These are phyloP conservation scores for Vicia faba DNA, from an alignment of 306 rosid genomes.

Conservation along the genomic window DNA sequence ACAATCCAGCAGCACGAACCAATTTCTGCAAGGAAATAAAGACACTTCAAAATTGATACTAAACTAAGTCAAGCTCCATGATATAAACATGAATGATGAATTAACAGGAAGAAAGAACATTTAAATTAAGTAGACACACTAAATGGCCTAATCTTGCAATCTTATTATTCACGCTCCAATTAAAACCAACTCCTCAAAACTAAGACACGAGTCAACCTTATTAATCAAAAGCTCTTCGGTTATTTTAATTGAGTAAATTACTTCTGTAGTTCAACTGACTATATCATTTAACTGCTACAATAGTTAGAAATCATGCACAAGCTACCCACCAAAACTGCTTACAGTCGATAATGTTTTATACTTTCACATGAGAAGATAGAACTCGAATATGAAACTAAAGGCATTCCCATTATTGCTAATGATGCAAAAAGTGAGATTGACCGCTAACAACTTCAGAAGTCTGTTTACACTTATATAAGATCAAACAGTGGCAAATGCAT, in stretches of 20 bases:
- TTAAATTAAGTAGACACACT: background rate
- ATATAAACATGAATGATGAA: slow-evolving; percentile 20
- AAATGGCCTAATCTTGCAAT: background rate
- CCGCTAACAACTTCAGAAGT: background rate
- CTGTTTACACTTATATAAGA: background rate
- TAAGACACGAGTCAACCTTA: background rate
- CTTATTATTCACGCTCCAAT: slow-evolving; percentile 30
- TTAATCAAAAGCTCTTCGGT: background rate
- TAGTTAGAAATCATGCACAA: slow-evolving; percentile 23
- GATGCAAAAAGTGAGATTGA: background rate
- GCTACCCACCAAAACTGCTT: background rate
- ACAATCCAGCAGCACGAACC: slow-evolving; percentile 76
- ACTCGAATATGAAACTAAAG: slow-evolving; percentile 30
- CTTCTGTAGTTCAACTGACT: background rate
- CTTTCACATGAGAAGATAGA: background rate
- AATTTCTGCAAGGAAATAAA: slow-evolving; percentile 61
- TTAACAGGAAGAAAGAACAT: background rate
- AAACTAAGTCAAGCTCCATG: background rate
- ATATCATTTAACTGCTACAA: slow-evolving; percentile 5
- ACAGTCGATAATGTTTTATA: slow-evolving; percentile 15
- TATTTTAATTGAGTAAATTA: background rate
- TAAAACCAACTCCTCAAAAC: slow-evolving; percentile 9
- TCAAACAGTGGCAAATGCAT: background rate
- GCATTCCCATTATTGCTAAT: background rate
- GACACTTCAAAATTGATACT: slow-evolving; percentile 3